A percentile compares a stretch with the other conserved stretches of the same genome.
Conservation (phyloP, 2,329 filamentous ascomycete species). For the Phyllosticta capitalensis region DNA sequence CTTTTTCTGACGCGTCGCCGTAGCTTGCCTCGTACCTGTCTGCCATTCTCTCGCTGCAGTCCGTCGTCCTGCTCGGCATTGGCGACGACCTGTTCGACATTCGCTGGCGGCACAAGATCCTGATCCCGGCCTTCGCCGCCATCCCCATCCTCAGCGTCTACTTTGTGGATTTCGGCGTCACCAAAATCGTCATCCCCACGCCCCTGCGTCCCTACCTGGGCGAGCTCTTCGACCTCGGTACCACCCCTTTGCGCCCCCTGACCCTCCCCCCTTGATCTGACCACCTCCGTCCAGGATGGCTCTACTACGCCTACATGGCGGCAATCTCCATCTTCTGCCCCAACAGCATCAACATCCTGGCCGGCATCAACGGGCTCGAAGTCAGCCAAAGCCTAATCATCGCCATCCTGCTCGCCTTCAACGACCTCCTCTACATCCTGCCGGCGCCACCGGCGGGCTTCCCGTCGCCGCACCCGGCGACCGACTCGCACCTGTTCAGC, state of each 20-base stretch:
- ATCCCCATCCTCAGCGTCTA: constrained; percentile 94
- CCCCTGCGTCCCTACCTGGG: constrained; percentile 78
- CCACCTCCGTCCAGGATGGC: constrained; percentile 27
- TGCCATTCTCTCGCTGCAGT: constrained; percentile 85
- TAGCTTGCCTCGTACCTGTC: constrained; percentile 92
- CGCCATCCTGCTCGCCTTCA: constrained; percentile 70
- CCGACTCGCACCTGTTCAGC: constrained; percentile 91
- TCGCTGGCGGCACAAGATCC: constrained; percentile 96
- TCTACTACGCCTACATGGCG: constrained; percentile 96
- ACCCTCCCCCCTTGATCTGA: neutral
- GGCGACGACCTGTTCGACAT: constrained; percentile 97
- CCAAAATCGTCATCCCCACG: constrained; percentile 83
- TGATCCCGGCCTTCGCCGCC: constrained; percentile 88
- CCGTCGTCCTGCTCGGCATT: constrained; percentile 81
- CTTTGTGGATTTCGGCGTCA: constrained; percentile 97
- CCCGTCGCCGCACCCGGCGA: constrained; percentile 82
- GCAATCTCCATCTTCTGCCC: constrained; percentile 94
- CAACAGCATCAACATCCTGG: constrained; percentile 99
- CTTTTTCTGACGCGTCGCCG: neutral
- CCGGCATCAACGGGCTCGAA: constrained; percentile 97
- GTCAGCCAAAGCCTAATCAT: constrained; percentile 90
- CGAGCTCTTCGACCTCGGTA: constrained; percentile 68
- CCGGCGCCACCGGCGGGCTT: constrained; percentile 46
- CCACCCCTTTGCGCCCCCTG: constrained; percentile 7
- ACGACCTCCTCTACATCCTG: constrained; percentile 77